Conservation (phyloP, 2,329 filamentous ascomycete species). For the Neonectria hederae region DNA sequence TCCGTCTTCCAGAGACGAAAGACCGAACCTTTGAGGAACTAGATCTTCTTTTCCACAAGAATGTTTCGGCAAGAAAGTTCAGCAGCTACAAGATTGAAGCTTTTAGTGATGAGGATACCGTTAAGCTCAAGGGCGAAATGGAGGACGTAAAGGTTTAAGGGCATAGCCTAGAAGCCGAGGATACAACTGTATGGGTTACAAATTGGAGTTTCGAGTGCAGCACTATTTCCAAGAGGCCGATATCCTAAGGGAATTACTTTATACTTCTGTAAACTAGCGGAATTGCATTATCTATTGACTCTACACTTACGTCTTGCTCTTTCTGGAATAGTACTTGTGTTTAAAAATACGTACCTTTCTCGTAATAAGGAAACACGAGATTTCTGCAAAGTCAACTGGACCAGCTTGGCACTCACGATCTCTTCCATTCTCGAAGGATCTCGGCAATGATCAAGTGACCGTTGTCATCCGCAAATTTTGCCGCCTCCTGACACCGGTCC, state of each 20-base stretch:
- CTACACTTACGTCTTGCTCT: too few relatives aligned
- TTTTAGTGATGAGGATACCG: neutral
- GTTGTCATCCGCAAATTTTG: neutral
- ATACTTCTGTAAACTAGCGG: neutral
- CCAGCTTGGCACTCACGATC: neutral
- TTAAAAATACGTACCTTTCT: too few relatives aligned
- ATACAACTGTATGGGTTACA: neutral
- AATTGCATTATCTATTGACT: too few relatives aligned
- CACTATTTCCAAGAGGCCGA: neutral
- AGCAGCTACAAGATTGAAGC: conserved; percentile 23
- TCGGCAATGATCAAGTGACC: fast-evolving
- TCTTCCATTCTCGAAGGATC: neutral
- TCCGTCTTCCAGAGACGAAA: conserved; percentile 62
- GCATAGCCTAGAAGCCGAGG: neutral
- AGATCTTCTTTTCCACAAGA: conserved; percentile 59
- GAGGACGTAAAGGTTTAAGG: neutral
- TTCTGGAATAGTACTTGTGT: too few relatives aligned
- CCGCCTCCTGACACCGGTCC: neutral
- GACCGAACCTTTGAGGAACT: conserved; percentile 63
- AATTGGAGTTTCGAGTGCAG: neutral
- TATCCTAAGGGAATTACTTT: neutral
- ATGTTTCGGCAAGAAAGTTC: conserved; percentile 31
- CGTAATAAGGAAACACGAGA: too few relatives aligned
- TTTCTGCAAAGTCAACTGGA: too few relatives aligned
- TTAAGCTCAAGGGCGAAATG: neutral